These are phyloP conservation scores for Suillus paluster DNA, from an alignment of 768 basidiomycete species.

Conservation along the genomic window DNA sequence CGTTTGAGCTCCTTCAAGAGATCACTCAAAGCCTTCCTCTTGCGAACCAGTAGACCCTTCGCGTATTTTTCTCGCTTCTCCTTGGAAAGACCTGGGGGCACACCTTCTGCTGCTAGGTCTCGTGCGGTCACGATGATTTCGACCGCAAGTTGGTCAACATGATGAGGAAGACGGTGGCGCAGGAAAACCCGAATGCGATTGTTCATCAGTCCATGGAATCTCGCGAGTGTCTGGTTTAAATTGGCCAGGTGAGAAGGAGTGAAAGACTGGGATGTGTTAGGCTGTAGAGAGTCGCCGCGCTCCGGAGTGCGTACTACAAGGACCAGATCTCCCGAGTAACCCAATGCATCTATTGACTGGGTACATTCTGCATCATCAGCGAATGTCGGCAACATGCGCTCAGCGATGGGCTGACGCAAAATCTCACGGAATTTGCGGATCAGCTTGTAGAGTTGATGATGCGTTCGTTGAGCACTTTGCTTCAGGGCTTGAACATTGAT, in stretches of 20 bases:
- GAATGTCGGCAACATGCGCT: constrained; percentile 42
- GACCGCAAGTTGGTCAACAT: constrained; percentile 58
- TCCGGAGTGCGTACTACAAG: not conserved
- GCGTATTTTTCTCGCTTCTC: constrained; percentile 63
- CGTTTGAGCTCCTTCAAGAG: constrained; percentile 86
- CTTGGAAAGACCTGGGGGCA: constrained; percentile 46
- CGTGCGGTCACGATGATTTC: constrained; percentile 68
- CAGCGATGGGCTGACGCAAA: constrained; percentile 70
- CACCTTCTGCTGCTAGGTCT: constrained; percentile 52
- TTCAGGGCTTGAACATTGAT: constrained; percentile 93
- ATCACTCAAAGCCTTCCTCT: constrained; percentile 90
- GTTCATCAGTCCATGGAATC: constrained; percentile 50
- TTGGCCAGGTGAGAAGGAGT: constrained; percentile 48
- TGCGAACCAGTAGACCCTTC: constrained; percentile 79
- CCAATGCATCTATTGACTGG: constrained; percentile 14
- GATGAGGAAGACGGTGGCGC: constrained; percentile 40
- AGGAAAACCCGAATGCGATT: constrained; percentile 49
- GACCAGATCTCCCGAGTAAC: constrained; percentile 9
- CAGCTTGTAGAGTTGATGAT: constrained; percentile 88
- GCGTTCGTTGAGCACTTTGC: constrained; percentile 88
- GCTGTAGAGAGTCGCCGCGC: not conserved
- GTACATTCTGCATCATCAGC: constrained; percentile 42
- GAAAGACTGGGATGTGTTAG: constrained; percentile 5
- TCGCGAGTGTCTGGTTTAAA: constrained; percentile 53
- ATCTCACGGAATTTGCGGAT: constrained; percentile 92